These are phyloP conservation scores for Vitis labrusca DNA, from an alignment of 164 flowering plant genomes.

Conservation along the genomic window DNA sequence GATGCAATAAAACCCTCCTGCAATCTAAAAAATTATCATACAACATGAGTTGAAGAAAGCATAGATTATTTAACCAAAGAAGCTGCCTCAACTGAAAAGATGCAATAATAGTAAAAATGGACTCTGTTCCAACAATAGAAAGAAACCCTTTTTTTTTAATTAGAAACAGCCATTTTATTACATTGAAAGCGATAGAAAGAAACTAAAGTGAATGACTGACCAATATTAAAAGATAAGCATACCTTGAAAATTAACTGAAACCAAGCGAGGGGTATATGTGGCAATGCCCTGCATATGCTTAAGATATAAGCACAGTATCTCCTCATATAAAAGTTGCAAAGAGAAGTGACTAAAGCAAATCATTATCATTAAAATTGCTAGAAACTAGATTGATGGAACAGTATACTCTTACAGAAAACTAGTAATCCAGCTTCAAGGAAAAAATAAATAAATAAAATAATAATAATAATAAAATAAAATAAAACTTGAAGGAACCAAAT, in stretches of 20 bases:
- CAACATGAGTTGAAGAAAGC: too few species aligned
- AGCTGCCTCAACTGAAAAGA: too few species aligned
- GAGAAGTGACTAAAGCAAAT: not conserved
- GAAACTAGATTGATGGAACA: too few species aligned
- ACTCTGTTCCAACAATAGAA: too few species aligned
- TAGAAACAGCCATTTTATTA: not conserved
- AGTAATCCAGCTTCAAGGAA: too few species aligned
- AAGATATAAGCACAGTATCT: constrained; percentile 6
- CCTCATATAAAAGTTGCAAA: not conserved
- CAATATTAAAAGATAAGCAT: not conserved
- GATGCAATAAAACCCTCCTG: not conserved
- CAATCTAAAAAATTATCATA: not conserved
- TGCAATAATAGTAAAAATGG: too few species aligned
- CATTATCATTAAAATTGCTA: not conserved
- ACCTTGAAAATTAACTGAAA: constrained; percentile 82
- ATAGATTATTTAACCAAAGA: too few species aligned
- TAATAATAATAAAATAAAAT: too few species aligned
- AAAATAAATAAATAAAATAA: too few species aligned
- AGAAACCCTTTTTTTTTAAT: not conserved
- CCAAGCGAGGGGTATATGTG: constrained; percentile 83
- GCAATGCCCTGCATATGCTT: constrained; percentile 55
- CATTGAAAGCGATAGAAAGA: not conserved
- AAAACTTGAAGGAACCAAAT: too few species aligned
- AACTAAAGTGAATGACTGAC: not conserved
- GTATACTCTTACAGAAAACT: too few species aligned